phyloP scores from a whole-genome alignment of 2,329 filamentous ascomycete genomes.

The Diaporthe amygdali region DNA sequence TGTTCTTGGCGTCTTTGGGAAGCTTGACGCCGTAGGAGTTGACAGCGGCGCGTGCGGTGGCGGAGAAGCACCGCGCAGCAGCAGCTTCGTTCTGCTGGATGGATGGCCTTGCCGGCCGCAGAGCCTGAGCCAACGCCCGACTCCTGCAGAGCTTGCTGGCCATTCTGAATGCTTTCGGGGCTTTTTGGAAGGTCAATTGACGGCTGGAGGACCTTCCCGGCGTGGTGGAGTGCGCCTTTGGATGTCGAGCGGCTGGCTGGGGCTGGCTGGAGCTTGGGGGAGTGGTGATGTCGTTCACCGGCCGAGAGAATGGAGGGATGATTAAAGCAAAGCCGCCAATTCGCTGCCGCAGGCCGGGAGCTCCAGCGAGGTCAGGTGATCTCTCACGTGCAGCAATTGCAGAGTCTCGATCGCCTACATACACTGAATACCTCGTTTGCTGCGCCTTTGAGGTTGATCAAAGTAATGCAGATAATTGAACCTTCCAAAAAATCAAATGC shows the following conservation, averaged over 20 bases:
- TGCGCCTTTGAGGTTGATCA: not conserved
- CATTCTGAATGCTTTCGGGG: constrained; percentile 50
- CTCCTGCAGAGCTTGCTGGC: constrained; percentile 64
- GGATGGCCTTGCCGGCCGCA: constrained; percentile 56
- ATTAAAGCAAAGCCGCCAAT: constrained; percentile 20
- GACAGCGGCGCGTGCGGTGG: constrained; percentile 45
- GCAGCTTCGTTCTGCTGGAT: constrained; percentile 46
- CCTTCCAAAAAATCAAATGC: not conserved
- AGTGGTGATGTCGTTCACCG: constrained; percentile 25
- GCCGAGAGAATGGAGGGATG: constrained; percentile 8
- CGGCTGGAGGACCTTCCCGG: constrained; percentile 23
- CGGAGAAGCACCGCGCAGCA: constrained; percentile 55
- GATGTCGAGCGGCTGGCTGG: not conserved
- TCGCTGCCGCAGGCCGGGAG: not conserved
- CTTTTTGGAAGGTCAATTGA: constrained; percentile 51
- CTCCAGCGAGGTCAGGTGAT: constrained; percentile 12
- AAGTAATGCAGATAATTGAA: not conserved
- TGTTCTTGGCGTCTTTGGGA: constrained; percentile 68
- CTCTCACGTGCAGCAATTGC: not conserved
- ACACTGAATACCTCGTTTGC: not conserved
- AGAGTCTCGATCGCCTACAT: not conserved
- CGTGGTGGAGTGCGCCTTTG: not conserved
- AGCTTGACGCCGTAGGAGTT: constrained; percentile 55
- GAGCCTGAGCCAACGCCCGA: constrained; percentile 60
- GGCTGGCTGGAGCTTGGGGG: not conserved